These are phyloP conservation scores for Solanum virginianum DNA, from an alignment of 257 asterid species.

Conservation along the genomic window DNA sequence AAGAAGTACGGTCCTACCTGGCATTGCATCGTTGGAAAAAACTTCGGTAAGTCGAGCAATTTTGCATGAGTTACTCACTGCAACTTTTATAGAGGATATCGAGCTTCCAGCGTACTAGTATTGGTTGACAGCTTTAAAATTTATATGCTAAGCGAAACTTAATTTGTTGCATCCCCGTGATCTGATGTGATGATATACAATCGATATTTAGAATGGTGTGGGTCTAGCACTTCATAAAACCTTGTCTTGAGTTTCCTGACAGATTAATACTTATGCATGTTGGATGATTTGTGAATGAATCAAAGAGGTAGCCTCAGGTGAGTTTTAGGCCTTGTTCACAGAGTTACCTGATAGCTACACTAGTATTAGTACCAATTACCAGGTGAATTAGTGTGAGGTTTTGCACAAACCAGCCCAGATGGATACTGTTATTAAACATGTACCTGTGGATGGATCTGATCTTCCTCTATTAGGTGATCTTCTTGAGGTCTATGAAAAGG, in stretches of 20 bases:
- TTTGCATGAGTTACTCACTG: not conserved
- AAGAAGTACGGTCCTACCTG: constrained; percentile 92
- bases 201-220: not conserved
- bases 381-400: not conserved
- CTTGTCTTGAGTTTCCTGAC: not conserved
- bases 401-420: not conserved
- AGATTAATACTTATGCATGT: not conserved
- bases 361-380: not conserved
- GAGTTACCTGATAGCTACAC: not conserved
- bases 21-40: constrained; percentile 99
- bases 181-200: not conserved
- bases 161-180: not conserved
- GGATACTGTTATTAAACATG: too few species aligned
- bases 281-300: not conserved
- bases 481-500: not conserved
- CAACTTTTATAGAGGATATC: not conserved
- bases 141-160: not conserved
- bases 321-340: not conserved
- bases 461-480: not conserved
- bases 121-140: not conserved
- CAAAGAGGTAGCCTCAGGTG: not conserved
- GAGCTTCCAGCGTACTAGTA: not conserved
- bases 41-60: constrained; percentile 48
- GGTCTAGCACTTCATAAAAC: not conserved
- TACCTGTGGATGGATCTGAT: not conserved